Percentiles rank a stretch among this genome's conserved stretches.
Evolutionary conservation across 2,329 filamentous ascomycete genomes (phyloP).

Genomic region (Metarhizium sp.): DNA sequence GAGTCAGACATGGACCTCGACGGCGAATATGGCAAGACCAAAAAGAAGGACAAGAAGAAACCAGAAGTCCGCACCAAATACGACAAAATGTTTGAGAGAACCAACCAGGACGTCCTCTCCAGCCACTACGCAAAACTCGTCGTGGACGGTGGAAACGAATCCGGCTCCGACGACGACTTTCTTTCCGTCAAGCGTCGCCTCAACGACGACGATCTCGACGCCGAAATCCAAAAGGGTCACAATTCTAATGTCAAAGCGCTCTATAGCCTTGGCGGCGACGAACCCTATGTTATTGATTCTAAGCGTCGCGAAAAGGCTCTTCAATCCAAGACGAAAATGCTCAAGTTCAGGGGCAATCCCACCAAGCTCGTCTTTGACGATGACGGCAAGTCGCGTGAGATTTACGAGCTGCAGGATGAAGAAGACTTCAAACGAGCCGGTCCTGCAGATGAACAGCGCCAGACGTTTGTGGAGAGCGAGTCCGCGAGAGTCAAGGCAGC

Average conservation of each 20-base stretch:
- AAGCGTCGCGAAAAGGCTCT: constrained; percentile 94
- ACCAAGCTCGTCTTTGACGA: constrained; percentile 87
- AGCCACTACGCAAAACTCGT: constrained; percentile 87
- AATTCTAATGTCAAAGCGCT: constrained; percentile 48
- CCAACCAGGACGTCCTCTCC: constrained; percentile 93
- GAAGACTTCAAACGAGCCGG: constrained; percentile 69
- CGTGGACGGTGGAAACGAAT: constrained; percentile 43
- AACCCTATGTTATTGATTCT: constrained; percentile 78
- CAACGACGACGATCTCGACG: constrained; percentile 54
- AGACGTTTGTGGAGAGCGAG: constrained; percentile 71
- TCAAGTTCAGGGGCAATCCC: constrained; percentile 81
- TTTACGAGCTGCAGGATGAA: constrained; percentile 86
- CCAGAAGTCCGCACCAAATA: constrained; percentile 82
- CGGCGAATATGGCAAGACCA: constrained; percentile 15
- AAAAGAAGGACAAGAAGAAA: constrained; percentile 51
- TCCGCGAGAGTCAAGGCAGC: constrained; percentile 59
- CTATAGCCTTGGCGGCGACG: constrained; percentile 56
- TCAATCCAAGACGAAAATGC: constrained; percentile 85
- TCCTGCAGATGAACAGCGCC: constrained; percentile 64
- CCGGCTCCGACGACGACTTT: constrained; percentile 53
- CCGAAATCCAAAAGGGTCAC: constrained; percentile 35
- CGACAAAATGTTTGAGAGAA: constrained; percentile 94
- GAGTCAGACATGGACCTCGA: constrained; percentile 46
- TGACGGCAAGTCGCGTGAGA: constrained; percentile 71
- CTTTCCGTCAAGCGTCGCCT: constrained; percentile 84